Base-by-base conservation (phyloP, 805 yeast genomes). In the Kurtzmaniella fragi region DNA sequence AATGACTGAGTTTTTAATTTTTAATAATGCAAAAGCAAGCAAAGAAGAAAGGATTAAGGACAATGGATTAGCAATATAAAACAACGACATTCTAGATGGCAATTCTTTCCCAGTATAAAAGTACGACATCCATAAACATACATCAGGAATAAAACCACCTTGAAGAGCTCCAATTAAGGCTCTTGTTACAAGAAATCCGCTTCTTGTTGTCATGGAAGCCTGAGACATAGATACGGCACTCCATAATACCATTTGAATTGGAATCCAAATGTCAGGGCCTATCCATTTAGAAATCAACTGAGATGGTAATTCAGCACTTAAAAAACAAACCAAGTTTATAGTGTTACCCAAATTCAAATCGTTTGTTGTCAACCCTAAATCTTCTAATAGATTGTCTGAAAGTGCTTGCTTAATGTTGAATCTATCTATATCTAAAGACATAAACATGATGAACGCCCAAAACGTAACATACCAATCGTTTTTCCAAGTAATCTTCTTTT, bases 101-200 rank as follows among this genome's bases (percentile, higher is more conserved):
- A 82, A 62, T 55, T 83, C 88, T 23, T 64, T 55, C 23, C 73
- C 52, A 8, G 78, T 82, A 60, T 75, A 83, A 58, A 81, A 82
- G 56, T 80, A 82, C 1, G 82, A 73, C 56, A 82, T 61, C 78
- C 82, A 82, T 35, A 81, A 59, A 40, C 76, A 70, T 25, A 75
- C 59, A 48, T 81, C 87, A 28, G 84, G 81, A 39, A 83, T 80
- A 42, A 80, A 80, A 0, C 88, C 87, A 41, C 87, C 87, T 54
- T 82, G 81, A n/a, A 76, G 54, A 3, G 71, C 49, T 1, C 83
- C 87, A 32, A 79, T 50, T 4, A 78, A 60, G 0, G 73, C 72
- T 43, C 85, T 62, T 4, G 78, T 67, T 8, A 62, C 64, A 41
- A 58, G 64, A 44, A 77, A 80, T 0, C 75, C 67, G 1, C 64